These are phyloP conservation scores for Colletotrichum nymphaeae DNA, from an alignment of 2,329 filamentous ascomycete species.

Conservation along the genomic window DNA sequence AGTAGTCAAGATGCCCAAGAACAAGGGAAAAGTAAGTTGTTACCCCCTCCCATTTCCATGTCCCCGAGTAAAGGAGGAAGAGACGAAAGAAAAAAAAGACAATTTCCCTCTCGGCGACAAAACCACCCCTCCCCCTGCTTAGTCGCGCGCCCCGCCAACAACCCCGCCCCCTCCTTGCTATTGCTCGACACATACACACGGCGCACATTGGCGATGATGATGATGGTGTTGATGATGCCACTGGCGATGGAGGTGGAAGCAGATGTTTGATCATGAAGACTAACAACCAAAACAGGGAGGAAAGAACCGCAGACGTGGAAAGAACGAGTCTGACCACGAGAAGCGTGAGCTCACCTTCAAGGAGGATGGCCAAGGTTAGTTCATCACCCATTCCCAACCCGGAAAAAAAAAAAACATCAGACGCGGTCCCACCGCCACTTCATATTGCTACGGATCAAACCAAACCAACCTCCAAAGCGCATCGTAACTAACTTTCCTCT, in stretches of 20 bases:
- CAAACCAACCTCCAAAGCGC: neutral
- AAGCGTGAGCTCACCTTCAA: conserved; percentile 99
- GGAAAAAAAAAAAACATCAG: neutral
- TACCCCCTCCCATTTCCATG: conserved; percentile 21
- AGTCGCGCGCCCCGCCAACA: conserved; percentile 32
- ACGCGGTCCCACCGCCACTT: neutral
- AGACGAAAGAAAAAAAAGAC: no score
- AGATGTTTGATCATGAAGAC: neutral
- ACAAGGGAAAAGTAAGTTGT: conserved; percentile 92
- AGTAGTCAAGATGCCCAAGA: conserved; percentile 86
- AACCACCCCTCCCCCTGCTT: conserved; percentile 28
- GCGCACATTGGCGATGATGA: conserved; percentile 20
- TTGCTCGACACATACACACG: conserved; percentile 5
- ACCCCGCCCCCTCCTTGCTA: conserved; percentile 36
- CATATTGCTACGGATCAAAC: neutral
- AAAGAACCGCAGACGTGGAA: conserved; percentile 98
- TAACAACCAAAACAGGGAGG: conserved; percentile 74
- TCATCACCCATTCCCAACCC: neutral
- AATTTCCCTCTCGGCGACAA: neutral
- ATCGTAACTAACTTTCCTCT: neutral
- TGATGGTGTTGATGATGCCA: conserved; percentile 8
- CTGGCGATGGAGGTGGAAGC: neutral
- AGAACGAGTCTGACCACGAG: conserved; percentile 99
- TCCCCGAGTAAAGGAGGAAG: no score
- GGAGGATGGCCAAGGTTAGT: conserved; percentile 88